Percentiles rank a stretch among this genome's conserved stretches.
Evolutionary conservation across 2,329 filamentous ascomycete species (phyloP).

Genomic region (Clonostachys rhizophaga): DNA sequence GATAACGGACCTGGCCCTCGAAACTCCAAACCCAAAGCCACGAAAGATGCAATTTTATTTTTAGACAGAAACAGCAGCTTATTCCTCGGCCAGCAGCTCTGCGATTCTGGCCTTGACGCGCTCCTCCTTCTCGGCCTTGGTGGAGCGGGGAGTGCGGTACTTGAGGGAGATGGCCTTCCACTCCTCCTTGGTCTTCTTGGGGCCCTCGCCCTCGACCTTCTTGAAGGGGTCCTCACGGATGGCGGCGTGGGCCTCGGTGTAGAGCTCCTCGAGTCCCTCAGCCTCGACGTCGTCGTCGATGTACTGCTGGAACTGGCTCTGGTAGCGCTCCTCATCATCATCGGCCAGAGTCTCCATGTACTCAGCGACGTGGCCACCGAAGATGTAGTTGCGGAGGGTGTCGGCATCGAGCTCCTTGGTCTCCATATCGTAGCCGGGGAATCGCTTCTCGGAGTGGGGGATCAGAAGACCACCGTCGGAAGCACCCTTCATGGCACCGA

Average conservation of each 20-base stretch:
- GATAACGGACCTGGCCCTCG: slow-evolving; percentile 10
- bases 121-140: slow-evolving; percentile 77
- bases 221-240: slow-evolving; percentile 98
- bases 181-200: slow-evolving; percentile 97
- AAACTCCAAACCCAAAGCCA: slow-evolving; percentile 27
- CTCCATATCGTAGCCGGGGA: slow-evolving; percentile 98
- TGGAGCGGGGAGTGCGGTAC: slow-evolving; percentile 73
- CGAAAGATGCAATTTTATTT: slow-evolving; percentile 5
- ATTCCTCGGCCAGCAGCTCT: slow-evolving; percentile 58
- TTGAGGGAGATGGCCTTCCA: slow-evolving; percentile 96
- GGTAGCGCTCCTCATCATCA: slow-evolving; percentile 99
- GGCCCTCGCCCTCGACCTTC: slow-evolving; percentile 69
- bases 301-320: slow-evolving; percentile 97
- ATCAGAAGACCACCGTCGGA: slow-evolving; percentile 96
- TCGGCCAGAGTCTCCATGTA: slow-evolving; percentile 99
- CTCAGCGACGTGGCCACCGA: slow-evolving; percentile 95
- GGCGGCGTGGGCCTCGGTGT: slow-evolving; percentile 88
- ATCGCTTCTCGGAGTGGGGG: slow-evolving; percentile 98
- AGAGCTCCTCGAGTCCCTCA: slow-evolving; percentile 94
- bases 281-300: slow-evolving; percentile 96
- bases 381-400: slow-evolving; percentile 98
- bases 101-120: slow-evolving; percentile 89
- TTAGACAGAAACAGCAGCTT: slow-evolving; percentile 11
- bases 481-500: slow-evolving; percentile 99
- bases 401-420: slow-evolving; percentile 96